These are phyloP conservation scores for Pythium scleroteichum DNA, from an alignment of 352 stramenopile species.

Conservation along the genomic window DNA sequence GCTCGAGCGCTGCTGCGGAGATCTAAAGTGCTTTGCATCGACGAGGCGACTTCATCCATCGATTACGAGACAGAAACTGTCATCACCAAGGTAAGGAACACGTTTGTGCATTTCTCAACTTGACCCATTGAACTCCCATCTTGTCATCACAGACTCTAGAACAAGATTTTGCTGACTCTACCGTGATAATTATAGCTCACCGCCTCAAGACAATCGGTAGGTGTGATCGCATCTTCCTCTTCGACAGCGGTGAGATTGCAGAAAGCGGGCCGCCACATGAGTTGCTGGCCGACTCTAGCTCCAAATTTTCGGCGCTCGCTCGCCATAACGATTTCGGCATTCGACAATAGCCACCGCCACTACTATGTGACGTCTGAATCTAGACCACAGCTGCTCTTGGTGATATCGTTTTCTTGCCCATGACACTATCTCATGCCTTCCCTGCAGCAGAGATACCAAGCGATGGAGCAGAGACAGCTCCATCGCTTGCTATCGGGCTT, in stretches of 20 bases:
- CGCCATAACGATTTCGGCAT: background rate
- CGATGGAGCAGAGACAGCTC: too few species aligned
- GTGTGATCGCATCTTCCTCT: slow-evolving; percentile 85
- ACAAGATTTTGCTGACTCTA: slow-evolving; percentile 91
- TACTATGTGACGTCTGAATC: too few species aligned
- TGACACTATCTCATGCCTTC: too few species aligned
- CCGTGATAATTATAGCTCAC: slow-evolving; percentile 97
- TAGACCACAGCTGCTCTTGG: too few species aligned
- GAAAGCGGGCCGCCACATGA: slow-evolving; percentile 49
- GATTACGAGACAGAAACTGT: slow-evolving; percentile 86
- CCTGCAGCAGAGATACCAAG: too few species aligned
- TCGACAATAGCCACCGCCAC: too few species aligned
- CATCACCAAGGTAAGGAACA: slow-evolving; percentile 62
- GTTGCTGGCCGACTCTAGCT: slow-evolving; percentile 36
- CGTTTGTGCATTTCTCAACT: too few species aligned
- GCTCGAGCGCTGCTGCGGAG: slow-evolving; percentile 80
- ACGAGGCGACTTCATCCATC: slow-evolving; percentile 90
- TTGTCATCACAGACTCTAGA: slow-evolving; percentile 91
- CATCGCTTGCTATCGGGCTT: background rate
- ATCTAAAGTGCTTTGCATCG: slow-evolving; percentile 93
- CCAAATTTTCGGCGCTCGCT: slow-evolving; percentile 47
- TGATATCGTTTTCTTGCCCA: too few species aligned
- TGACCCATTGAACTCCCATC: too few species aligned
- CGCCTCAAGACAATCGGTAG: slow-evolving; percentile 95
- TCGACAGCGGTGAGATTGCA: slow-evolving; percentile 55